phyloP scores from a whole-genome alignment of 805 yeast species.

The Clavispora carvajalis region DNA sequence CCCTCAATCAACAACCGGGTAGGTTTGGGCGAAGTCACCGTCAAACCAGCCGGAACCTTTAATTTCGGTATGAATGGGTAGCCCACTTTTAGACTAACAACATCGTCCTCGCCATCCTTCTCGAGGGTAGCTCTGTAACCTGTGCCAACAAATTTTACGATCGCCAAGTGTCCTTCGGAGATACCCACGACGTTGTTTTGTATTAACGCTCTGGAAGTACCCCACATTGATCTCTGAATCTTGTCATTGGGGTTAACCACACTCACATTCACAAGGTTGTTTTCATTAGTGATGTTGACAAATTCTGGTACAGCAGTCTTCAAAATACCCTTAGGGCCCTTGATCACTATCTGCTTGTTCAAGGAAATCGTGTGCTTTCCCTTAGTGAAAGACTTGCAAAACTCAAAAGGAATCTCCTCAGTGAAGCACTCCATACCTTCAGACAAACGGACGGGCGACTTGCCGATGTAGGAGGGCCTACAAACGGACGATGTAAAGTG shows the following conservation, averaged over 20 bases:
- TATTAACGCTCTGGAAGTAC: constrained; percentile 77
- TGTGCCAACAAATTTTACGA: constrained; percentile 88
- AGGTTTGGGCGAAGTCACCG: constrained; percentile 75
- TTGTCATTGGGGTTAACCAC: constrained; percentile 55
- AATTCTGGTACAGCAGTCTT: constrained; percentile 69
- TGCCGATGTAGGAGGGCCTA: constrained; percentile 65
- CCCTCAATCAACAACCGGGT: constrained; percentile 86
- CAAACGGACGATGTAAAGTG: constrained; percentile 8
- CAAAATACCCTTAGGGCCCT: constrained; percentile 76
- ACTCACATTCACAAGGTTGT: constrained; percentile 42
- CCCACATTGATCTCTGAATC: constrained; percentile 89
- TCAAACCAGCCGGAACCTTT: constrained; percentile 70
- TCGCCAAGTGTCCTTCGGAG: constrained; percentile 86
- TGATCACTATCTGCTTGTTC: constrained; percentile 53
- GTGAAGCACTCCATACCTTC: constrained; percentile 51
- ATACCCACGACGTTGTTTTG: constrained; percentile 82
- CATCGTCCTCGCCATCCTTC: constrained; percentile 44
- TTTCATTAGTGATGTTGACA: constrained; percentile 39
- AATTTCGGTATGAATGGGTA: constrained; percentile 76
- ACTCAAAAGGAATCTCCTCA: constrained; percentile 44
- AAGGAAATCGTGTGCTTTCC: constrained; percentile 58
- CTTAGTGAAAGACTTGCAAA: constrained; percentile 58
- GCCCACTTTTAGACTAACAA: constrained; percentile 80
- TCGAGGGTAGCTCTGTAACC: constrained; percentile 90
- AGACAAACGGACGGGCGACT: constrained; percentile 65